phyloP scores from a whole-genome alignment of 164 flowering plant genomes.

The Vitis labrusca region DNA sequence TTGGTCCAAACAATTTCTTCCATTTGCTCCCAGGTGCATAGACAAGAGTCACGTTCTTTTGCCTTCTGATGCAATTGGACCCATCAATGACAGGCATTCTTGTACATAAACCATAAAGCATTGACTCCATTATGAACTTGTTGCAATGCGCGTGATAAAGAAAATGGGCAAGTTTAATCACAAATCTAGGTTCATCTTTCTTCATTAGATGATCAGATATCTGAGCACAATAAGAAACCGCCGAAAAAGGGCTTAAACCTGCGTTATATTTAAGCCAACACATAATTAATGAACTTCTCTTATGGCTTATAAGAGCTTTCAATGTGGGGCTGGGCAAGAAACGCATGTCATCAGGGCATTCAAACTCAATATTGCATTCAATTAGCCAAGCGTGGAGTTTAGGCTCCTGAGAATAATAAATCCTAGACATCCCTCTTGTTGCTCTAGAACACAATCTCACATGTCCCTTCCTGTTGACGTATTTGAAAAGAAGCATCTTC shows the following conservation, averaged over 20 bases:
- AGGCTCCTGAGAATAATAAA: constrained; percentile 1
- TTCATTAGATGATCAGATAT: too few species aligned
- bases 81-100: constrained; percentile 10
- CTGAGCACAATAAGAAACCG: too few species aligned
- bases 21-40: constrained; percentile 18
- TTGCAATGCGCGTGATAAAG: constrained; percentile 6
- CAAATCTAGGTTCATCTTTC: not conserved
- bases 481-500: constrained; percentile 17
- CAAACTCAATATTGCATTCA: constrained; percentile 24
- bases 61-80: not conserved
- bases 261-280: constrained; percentile 8
- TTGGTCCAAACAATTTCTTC: not conserved
- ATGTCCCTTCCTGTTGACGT: not conserved
- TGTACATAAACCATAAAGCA: not conserved
- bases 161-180: constrained; percentile 7
- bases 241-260: not conserved
- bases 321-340: constrained; percentile 17
- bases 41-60: constrained; percentile 6
- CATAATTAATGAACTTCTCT: not conserved
- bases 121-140: not conserved
- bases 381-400: constrained; percentile 17
- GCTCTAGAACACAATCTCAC: not conserved
- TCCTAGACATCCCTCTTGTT: too few species aligned
- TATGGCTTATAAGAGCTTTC: constrained; percentile 1
- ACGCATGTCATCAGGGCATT: constrained; percentile 3